phyloP scores from a whole-genome alignment of 345 rosid genomes.

The Stellera chamaejasme region DNA sequence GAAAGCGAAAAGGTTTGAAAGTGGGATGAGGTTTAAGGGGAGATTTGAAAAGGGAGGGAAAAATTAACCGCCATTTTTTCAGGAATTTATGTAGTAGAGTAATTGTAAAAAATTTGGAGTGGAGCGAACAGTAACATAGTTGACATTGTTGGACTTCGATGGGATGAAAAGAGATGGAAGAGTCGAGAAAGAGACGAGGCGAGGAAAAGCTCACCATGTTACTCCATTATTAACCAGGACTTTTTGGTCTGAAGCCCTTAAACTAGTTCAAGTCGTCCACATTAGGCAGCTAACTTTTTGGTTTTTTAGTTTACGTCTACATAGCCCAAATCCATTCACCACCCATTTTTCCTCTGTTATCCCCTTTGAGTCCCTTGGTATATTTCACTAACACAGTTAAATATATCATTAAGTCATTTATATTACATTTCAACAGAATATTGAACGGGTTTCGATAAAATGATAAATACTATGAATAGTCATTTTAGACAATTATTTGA shows the following conservation, averaged over 20 bases:
- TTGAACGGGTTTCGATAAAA: too few relatives aligned
- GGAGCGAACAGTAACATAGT: background rate
- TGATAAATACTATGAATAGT: too few relatives aligned
- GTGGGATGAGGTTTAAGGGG: background rate
- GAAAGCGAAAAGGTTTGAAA: background rate
- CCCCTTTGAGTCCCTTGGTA: background rate
- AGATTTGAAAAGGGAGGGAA: conserved; percentile 21
- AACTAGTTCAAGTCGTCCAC: background rate
- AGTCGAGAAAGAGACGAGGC: background rate
- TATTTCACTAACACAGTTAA: background rate
- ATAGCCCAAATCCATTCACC: background rate
- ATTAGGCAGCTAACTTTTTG: background rate
- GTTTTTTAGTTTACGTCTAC: background rate
- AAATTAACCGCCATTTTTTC: conserved; percentile 19
- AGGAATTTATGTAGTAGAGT: background rate
- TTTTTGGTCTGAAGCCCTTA: background rate
- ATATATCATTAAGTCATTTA: background rate
- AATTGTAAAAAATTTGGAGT: too few relatives aligned
- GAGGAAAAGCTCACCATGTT: background rate
- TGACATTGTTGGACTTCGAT: background rate
- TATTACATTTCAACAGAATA: background rate
- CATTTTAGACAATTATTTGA: too few relatives aligned
- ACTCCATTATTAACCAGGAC: background rate
- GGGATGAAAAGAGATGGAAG: background rate
- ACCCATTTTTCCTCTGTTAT: background rate